These are phyloP conservation scores for Penicillium salamii DNA, from an alignment of 495 filamentous ascomycete species.

Conservation along the genomic window DNA sequence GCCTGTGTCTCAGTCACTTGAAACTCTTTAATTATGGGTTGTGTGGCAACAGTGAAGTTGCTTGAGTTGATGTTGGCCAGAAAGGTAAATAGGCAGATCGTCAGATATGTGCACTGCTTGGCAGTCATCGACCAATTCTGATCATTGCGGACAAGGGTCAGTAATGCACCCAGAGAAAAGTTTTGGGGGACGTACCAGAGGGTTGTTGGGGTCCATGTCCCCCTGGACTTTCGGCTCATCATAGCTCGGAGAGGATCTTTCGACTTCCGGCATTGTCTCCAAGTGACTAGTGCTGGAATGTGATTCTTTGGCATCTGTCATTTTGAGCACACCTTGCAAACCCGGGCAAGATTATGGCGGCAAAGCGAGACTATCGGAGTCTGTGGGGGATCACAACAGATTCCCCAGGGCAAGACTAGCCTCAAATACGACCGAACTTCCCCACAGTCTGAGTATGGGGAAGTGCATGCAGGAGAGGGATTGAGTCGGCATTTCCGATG, in stretches of 20 bases:
- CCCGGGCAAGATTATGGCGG: not conserved
- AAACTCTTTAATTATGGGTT: constrained; percentile 28
- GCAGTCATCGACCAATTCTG: constrained; percentile 28
- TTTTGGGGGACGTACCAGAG: constrained; percentile 2
- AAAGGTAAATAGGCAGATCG: constrained; percentile 34
- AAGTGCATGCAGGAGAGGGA: not conserved
- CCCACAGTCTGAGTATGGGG: not conserved
- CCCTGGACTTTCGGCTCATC: constrained; percentile 5
- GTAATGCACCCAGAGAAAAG: not conserved
- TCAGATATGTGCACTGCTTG: constrained; percentile 25
- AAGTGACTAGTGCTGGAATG: constrained; percentile 3
- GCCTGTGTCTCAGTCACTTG: constrained; percentile 24
- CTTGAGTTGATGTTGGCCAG: constrained; percentile 32
- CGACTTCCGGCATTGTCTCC: constrained; percentile 6
- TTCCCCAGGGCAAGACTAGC: not conserved
- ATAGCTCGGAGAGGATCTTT: not conserved
- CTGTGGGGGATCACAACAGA: not conserved
- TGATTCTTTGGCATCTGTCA: constrained; percentile 6
- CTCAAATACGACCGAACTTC: not conserved
- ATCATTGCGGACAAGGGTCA: not conserved
- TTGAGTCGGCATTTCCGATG: not conserved
- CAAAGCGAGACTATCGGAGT: not conserved
- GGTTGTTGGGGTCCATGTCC: constrained; percentile 8
- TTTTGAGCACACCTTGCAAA: not conserved
- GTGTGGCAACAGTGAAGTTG: constrained; percentile 32